Evolutionary conservation across 345 rosid genomes (phyloP), one percentile per base, ranked within the genome.

Genomic region (Citrus sp.): DNA sequence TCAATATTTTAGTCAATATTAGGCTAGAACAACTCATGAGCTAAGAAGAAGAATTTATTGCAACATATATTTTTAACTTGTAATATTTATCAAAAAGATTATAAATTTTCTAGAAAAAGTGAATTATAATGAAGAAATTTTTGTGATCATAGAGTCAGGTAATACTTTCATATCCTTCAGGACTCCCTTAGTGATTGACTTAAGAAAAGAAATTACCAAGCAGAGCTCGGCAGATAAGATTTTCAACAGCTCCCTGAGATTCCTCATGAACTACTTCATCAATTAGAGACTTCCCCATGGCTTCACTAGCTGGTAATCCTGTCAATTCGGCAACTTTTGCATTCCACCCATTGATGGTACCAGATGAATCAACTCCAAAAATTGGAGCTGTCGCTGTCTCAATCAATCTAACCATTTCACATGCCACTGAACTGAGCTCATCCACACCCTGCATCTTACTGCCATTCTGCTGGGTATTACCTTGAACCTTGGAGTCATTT

Each of bases 301-400:
- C 98, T 80, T 87, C 90, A 70, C 80, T 81, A 60, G 89, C 81
- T 74, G 77, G 82, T 64, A 94, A 78, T 32, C 95, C 93, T 6
- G 97, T 93, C 86, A 94, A 82, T 67, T 94, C 97, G 7, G 95
- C 89, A 9, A 80, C 76, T 87, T 93, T 91, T 16, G 86, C 83
- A 78, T 91, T 94, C 97, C 98, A 94, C 27, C 98, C 98, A 82
- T 93, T 92, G 69, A 94, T 81, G 67, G 81, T 85, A 79, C 97
- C 97, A 6, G 80, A 77, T 67, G 89, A 86, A 87, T 94, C 92
- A 79, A 91, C 97, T 67, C 98, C 97, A 61, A 94, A 91, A 22
- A 94, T 90, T 16, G 98, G 97, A 9, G 89, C 95, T 24, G 93
- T 87, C 4, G 97, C 97, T 19, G 95, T 91, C 84, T 94, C 97